Evolutionary conservation across 225 moss, liverwort and hornwort species (phyloP).

Genomic region (Sphagnum contortum): DNA sequence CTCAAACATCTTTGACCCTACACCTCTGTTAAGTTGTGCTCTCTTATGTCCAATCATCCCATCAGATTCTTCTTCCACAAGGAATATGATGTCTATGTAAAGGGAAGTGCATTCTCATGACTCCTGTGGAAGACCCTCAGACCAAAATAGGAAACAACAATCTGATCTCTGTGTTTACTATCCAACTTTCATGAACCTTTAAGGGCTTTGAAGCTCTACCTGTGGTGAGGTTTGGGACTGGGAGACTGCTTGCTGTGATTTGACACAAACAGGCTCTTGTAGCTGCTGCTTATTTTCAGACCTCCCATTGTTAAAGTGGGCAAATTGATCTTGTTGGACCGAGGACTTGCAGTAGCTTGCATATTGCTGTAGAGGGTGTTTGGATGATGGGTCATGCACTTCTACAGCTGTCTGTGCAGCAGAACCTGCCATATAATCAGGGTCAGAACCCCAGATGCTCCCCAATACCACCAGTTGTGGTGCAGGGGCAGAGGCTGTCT

Average conservation of each 20-base stretch:
- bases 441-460: conserved; percentile 74
- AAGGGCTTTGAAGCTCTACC: conserved; percentile 7
- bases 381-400: conserved; percentile 39
- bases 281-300: conserved; percentile 15
- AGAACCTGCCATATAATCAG: conserved; percentile 40
- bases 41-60: too few species aligned
- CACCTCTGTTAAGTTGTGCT: too few species aligned
- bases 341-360: conserved; percentile 51
- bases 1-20: too few species aligned
- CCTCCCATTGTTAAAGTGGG: conserved; percentile 39
- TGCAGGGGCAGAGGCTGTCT: conserved; percentile 30
- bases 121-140: too few species aligned
- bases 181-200: too few species aligned
- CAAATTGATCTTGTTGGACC: conserved; percentile 63
- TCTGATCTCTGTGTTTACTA: too few species aligned
- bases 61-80: too few species aligned
- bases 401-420: conserved; percentile 21
- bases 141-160: too few species aligned
- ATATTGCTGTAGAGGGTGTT: conserved; percentile 25
- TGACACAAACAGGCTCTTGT: conserved; percentile 34
- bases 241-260: conserved; percentile 52
- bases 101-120: too few species aligned
- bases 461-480: conserved; percentile 81
- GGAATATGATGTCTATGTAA: too few species aligned
- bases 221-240: conserved; percentile 75